Conservation (phyloP, 352 stramenopile species). For the Saprolegnia parasitica region DNA sequence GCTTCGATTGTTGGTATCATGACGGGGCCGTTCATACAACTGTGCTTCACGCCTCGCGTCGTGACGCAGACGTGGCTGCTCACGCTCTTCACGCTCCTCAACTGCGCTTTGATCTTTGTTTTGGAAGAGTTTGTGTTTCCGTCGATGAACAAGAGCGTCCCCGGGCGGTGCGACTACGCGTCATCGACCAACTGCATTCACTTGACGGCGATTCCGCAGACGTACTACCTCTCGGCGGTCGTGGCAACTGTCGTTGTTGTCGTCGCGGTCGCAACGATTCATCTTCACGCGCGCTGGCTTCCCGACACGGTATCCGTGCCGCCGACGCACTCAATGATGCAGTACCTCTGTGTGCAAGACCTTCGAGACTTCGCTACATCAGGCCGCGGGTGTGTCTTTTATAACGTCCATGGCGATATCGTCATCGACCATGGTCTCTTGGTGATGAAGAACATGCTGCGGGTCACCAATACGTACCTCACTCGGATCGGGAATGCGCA, state of each 20-base stretch:
- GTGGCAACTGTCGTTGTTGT: not conserved
- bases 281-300: not conserved
- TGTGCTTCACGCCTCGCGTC: not conserved
- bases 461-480: slow-evolving; percentile 18
- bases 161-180: not conserved
- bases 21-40: not conserved
- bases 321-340: not conserved
- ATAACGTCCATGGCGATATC: not conserved
- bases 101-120: not conserved
- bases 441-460: slow-evolving; percentile 34
- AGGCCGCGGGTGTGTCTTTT: not conserved
- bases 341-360: not conserved
- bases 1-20: slow-evolving; percentile 8
- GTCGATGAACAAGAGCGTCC: not conserved
- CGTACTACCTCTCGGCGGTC: slow-evolving; percentile 4
- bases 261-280: not conserved
- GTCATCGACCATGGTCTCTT: slow-evolving; percentile 5
- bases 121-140: not conserved
- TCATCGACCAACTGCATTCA: slow-evolving; percentile 9
- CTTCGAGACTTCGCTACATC: not conserved
- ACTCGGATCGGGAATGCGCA: slow-evolving; percentile 5
- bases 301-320: not conserved
- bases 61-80: slow-evolving; percentile 3
- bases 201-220: not conserved
- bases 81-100: not conserved